Percentiles rank a stretch among this genome's conserved stretches.
These are phyloP conservation scores for Huntiella abstrusa DNA, from an alignment of 2,329 filamentous ascomycete genomes.

Conservation along the genomic window DNA sequence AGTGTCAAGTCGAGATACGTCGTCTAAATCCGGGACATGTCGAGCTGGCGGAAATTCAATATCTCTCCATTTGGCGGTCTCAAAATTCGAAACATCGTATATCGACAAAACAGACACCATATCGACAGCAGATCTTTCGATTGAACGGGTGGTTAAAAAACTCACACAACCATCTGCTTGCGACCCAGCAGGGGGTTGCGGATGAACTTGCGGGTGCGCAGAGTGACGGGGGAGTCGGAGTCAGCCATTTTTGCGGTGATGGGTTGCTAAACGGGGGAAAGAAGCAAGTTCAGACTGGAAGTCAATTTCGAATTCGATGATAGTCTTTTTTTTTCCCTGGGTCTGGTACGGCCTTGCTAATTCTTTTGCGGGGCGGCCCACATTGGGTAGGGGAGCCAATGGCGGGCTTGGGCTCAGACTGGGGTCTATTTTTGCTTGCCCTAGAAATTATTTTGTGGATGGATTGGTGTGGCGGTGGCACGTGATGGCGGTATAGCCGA, in stretches of 20 bases:
- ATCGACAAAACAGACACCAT: too few species aligned
- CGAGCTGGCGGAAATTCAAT: too few species aligned
- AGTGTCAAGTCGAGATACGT: too few species aligned
- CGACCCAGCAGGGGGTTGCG: conserved; percentile 96
- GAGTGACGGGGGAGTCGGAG: conserved; percentile 55
- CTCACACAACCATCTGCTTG: conserved; percentile 99
- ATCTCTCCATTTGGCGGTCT: too few species aligned
- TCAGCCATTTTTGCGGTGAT: conserved; percentile 66
- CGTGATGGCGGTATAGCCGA: neutral
- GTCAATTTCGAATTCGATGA: conserved; percentile 1
- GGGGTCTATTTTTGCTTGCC: neutral
- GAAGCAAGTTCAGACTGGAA: conserved; percentile 2
- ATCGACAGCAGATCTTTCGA: neutral
- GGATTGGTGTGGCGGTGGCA: neutral
- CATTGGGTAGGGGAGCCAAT: neutral
- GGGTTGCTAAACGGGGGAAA: conserved; percentile 6
- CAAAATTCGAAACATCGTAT: too few species aligned
- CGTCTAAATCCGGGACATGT: too few species aligned
- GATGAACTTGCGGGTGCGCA: conserved; percentile 99
- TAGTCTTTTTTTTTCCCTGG: conserved; percentile 3
- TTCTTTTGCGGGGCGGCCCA: neutral
- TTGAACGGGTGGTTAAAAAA: conserved; percentile 18
- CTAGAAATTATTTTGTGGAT: neutral
- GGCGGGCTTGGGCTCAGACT: neutral
- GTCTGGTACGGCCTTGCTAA: neutral